phyloP scores from a whole-genome alignment of 768 basidiomycete genomes.

The Naganishia vaughanmartiniae region DNA sequence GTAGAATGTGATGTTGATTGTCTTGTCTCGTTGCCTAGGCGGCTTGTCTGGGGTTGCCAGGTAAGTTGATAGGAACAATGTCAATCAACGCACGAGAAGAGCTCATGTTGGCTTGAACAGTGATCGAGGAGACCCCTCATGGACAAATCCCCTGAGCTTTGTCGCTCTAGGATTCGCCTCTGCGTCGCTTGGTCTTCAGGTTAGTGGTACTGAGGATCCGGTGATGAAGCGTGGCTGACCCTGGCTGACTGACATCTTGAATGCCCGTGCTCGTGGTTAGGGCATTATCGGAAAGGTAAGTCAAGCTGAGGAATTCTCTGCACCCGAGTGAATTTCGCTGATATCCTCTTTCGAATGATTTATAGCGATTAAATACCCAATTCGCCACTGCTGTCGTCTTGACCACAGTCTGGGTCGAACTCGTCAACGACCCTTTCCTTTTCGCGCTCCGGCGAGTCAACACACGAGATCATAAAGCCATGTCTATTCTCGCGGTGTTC shows the following conservation, averaged over 20 bases:
- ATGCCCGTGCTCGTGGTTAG: conserved; percentile 25
- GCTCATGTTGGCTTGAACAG: conserved; percentile 27
- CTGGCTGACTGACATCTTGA: too few relatives aligned
- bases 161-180: conserved; percentile 76
- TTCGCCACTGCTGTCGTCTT: conserved; percentile 62
- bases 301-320: conserved; percentile 36
- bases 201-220: conserved; percentile 17
- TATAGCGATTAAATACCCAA: conserved; percentile 17
- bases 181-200: conserved; percentile 72
- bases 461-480: conserved; percentile 68
- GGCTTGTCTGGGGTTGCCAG: background rate
- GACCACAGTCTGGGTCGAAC: conserved; percentile 77
- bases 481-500: conserved; percentile 64
- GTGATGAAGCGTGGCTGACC: background rate
- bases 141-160: conserved; percentile 67
- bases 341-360: conserved; percentile 7
- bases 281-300: conserved; percentile 81
- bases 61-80: too few relatives aligned
- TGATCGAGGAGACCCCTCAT: conserved; percentile 64
- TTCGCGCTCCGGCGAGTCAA: conserved; percentile 58
- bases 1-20: background rate
- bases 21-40: background rate
- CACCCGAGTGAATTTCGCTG: conserved; percentile 60
- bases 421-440: conserved; percentile 75
- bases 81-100: too few relatives aligned